A percentile compares a stretch with the other conserved stretches of the same genome.
phyloP scores from a whole-genome alignment of 2,329 filamentous ascomycete species.

The Neonectria ditissima region DNA sequence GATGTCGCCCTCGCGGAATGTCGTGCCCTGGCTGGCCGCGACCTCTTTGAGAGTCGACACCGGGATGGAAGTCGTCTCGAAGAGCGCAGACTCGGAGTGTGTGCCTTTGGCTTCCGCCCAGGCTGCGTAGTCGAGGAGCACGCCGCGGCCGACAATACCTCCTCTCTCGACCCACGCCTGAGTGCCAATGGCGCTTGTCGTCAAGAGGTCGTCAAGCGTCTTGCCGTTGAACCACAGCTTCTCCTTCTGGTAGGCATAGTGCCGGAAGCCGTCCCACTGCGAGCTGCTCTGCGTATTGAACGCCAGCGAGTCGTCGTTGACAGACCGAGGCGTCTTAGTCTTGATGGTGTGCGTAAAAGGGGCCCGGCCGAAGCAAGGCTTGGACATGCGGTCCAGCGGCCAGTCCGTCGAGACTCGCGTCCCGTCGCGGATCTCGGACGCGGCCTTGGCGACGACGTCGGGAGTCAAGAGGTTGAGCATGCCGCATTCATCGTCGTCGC shows the following conservation, averaged over 20 bases:
- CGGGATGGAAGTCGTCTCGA: slow-evolving; percentile 53
- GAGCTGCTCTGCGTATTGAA: slow-evolving; percentile 55
- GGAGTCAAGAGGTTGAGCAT: slow-evolving; percentile 66
- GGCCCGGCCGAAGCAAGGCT: slow-evolving; percentile 50
- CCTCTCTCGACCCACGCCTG: slow-evolving; percentile 49
- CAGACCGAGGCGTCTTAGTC: slow-evolving; percentile 44
- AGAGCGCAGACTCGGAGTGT: slow-evolving; percentile 52
- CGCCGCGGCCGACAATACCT: slow-evolving; percentile 62
- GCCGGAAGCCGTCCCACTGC: slow-evolving; percentile 55
- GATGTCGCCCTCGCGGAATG: slow-evolving; percentile 63
- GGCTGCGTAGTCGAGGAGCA: slow-evolving; percentile 62
- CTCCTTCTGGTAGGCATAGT: slow-evolving; percentile 54
- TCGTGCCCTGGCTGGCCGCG: slow-evolving; percentile 56
- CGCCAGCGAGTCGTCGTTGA: slow-evolving; percentile 50
- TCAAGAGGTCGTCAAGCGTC: slow-evolving; percentile 58
- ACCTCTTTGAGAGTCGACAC: slow-evolving; percentile 46
- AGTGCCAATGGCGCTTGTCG: slow-evolving; percentile 45
- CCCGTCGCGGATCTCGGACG: slow-evolving; percentile 47
- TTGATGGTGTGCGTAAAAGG: slow-evolving; percentile 47
- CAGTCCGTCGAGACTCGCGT: slow-evolving; percentile 50
- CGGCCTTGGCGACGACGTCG: slow-evolving; percentile 38
- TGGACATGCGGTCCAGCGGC: slow-evolving; percentile 48
- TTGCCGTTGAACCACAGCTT: slow-evolving; percentile 50
- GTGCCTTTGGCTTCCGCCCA: slow-evolving; percentile 56
- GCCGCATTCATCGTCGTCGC: slow-evolving; percentile 62